phyloP scores from a whole-genome alignment of 2,329 filamentous ascomycete genomes.

The Colletotrichum sp. region DNA sequence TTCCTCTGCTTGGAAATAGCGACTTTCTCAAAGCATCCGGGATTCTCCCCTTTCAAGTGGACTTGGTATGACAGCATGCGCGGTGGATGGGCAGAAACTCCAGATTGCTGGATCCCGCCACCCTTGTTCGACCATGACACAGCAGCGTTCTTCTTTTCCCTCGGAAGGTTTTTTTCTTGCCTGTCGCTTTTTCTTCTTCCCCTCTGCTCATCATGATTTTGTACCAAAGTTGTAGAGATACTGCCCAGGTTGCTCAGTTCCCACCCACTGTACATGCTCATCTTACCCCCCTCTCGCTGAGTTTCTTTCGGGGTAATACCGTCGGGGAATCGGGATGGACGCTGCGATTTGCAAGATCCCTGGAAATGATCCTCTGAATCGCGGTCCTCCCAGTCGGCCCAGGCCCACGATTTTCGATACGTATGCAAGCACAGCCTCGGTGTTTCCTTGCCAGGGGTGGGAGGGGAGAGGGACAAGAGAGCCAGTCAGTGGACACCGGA shows the following conservation, averaged over 20 bases:
- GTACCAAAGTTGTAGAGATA: not conserved
- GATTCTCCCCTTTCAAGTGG: not conserved
- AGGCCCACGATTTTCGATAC: slow-evolving; percentile 11
- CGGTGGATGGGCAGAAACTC: slow-evolving; percentile 5
- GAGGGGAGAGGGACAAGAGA: not conserved
- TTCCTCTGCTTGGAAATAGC: not conserved
- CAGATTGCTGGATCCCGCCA: not conserved
- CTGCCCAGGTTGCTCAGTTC: not conserved
- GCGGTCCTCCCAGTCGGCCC: slow-evolving; percentile 1
- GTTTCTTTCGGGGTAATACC: not conserved
- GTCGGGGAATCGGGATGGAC: slow-evolving; percentile 16
- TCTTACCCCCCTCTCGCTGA: not conserved
- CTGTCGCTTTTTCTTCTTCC: not conserved
- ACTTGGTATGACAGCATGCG: slow-evolving; percentile 6
- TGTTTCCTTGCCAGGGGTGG: not conserved
- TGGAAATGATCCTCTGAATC: slow-evolving; percentile 21
- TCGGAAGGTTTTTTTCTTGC: not conserved
- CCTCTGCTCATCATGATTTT: not conserved
- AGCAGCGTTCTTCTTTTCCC: not conserved
- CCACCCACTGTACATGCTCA: not conserved
- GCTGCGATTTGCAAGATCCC: slow-evolving; percentile 22
- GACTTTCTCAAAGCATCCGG: not conserved
- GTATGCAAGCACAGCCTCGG: slow-evolving; percentile 19
- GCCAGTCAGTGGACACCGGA: not conserved
- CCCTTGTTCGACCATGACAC: not conserved